Evolutionary conservation across 176 grass and related monocot species (phyloP).

Genomic region (Puccinellia tenuiflora): DNA sequence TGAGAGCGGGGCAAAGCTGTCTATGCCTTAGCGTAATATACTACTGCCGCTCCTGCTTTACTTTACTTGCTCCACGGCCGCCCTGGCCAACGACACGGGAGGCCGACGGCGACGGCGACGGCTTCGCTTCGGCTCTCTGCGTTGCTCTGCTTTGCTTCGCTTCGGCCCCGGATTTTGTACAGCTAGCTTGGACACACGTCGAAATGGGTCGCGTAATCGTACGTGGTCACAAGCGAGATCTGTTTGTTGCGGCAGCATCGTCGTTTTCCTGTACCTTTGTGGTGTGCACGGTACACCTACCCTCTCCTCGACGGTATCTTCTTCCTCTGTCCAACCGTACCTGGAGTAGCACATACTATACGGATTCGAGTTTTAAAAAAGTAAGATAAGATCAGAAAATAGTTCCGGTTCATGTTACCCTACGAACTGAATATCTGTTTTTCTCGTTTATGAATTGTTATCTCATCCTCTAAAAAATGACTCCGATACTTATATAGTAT

Average conservation of each 20-base stretch:
- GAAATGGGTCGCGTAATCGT: neutral
- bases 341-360: neutral
- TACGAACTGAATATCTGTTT: no score
- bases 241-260: neutral
- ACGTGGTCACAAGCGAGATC: constrained; percentile 10
- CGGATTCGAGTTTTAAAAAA: no score
- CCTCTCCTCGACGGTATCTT: neutral
- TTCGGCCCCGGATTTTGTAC: constrained; percentile 2
- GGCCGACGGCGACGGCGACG: constrained; percentile 27
- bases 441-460: no score
- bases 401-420: no score
- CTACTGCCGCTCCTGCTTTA: no score
- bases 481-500: no score
- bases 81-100: neutral
- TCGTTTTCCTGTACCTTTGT: neutral
- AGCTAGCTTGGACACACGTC: neutral
- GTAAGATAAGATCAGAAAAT: no score
- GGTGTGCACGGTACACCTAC: neutral
- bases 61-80: neutral
- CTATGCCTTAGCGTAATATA: constrained; percentile 18
- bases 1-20: neutral
- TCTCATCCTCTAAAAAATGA: no score
- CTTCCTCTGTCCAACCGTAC: neutral
- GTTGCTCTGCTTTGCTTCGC: neutral
- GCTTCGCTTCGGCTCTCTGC: neutral